phyloP scores from a whole-genome alignment of 2,329 filamentous ascomycete genomes.

The Phialocephala sp. region DNA sequence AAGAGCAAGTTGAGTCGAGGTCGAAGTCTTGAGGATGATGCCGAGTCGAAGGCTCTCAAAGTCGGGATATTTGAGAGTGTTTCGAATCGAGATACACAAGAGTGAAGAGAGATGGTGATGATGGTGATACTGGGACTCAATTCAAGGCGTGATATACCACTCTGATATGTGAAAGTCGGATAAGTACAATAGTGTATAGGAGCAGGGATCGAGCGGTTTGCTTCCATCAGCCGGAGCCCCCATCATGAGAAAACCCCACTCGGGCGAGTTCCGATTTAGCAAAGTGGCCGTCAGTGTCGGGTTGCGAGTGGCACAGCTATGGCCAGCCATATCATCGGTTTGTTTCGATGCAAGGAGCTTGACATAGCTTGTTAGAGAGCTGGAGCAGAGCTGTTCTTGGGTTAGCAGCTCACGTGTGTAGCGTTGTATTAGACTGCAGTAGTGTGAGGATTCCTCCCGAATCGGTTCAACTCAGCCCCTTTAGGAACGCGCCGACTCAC shows the following conservation, averaged over 20 bases:
- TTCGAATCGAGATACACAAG: slow-evolving; percentile 20
- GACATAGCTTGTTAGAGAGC: neutral
- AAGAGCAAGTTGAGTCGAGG: slow-evolving; percentile 7
- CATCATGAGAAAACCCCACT: slow-evolving; percentile 11
- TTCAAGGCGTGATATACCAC: slow-evolving; percentile 19
- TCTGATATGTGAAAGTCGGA: slow-evolving; percentile 19
- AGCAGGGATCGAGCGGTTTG: slow-evolving; percentile 10
- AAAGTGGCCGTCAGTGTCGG: slow-evolving; percentile 23
- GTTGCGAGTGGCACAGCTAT: slow-evolving; percentile 10
- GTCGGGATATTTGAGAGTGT: slow-evolving; percentile 23
- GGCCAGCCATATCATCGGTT: slow-evolving; percentile 7
- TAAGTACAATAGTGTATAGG: neutral
- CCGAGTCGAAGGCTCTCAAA: slow-evolving; percentile 24
- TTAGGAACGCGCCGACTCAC: slow-evolving; percentile 19
- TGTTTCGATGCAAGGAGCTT: slow-evolving; percentile 8
- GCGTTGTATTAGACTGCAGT: neutral
- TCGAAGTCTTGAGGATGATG: slow-evolving; percentile 6
- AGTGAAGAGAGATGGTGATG: slow-evolving; percentile 16
- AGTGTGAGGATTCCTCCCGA: neutral
- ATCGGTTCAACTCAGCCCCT: slow-evolving; percentile 5
- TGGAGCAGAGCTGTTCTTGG: slow-evolving; percentile 4
- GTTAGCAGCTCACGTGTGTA: slow-evolving; percentile 9
- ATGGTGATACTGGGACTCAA: slow-evolving; percentile 6
- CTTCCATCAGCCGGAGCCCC: slow-evolving; percentile 18
- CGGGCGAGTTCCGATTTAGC: slow-evolving; percentile 18